Conservation (phyloP, 2,329 filamentous ascomycete genomes). For the Metarhizium guizhouense region DNA sequence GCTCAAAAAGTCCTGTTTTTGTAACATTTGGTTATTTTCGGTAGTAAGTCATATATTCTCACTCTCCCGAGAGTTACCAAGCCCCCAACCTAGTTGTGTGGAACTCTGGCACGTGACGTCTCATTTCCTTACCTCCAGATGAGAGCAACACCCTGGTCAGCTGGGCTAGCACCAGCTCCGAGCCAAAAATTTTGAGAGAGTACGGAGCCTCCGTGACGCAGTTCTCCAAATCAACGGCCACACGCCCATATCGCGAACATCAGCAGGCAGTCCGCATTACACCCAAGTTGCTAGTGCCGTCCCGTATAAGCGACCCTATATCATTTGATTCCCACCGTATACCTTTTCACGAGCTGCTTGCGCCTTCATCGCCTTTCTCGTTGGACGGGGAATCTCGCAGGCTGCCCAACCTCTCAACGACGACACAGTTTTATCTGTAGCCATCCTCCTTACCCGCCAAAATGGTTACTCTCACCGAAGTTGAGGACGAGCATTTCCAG, state of each 20-base stretch:
- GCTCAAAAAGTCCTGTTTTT: too few species aligned
- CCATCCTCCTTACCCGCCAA: slow-evolving; percentile 23
- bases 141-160: background rate
- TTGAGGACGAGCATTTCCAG: slow-evolving; percentile 92
- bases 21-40: background rate
- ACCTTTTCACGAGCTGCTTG: background rate
- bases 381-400: background rate
- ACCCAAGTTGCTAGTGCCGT: background rate
- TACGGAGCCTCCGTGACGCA: background rate
- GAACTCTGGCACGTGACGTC: slow-evolving; percentile 3
- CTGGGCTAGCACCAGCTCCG: background rate
- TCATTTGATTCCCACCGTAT: background rate
- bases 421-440: background rate
- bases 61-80: too few species aligned
- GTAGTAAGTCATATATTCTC: too few species aligned
- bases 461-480: slow-evolving; percentile 96
- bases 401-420: background rate
- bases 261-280: background rate
- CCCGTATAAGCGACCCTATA: background rate
- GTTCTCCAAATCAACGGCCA: background rate
- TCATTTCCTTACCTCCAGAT: slow-evolving; percentile 1
- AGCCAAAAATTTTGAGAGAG: slow-evolving; percentile 4
- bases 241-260: background rate
- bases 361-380: background rate
- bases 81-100: background rate